A percentile compares a stretch with the other conserved stretches of the same genome.
Evolutionary conservation across 495 filamentous ascomycete genomes (phyloP).

Genomic region (Aspergillus campestris): DNA sequence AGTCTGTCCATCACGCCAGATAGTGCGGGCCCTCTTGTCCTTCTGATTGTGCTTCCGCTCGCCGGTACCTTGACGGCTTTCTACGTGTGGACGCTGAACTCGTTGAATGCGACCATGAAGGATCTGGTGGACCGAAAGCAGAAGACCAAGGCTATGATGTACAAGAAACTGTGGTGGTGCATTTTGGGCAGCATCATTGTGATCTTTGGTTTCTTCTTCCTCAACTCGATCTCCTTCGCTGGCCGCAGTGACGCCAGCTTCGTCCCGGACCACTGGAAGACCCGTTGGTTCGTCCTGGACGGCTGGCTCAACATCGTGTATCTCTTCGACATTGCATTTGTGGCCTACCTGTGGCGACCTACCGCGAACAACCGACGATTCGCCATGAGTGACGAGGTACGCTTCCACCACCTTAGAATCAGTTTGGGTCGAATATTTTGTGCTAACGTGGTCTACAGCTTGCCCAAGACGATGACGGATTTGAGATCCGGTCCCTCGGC

Average conservation of each 20-base stretch:
- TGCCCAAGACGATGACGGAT: constrained; percentile 96
- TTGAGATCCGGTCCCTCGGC: constrained; percentile 91
- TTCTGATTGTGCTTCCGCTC: constrained; percentile 89
- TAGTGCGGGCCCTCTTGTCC: constrained; percentile 70
- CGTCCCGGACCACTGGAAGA: constrained; percentile 92
- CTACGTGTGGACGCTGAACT: constrained; percentile 98
- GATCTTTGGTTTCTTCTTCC: constrained; percentile 92
- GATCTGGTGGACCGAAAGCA: constrained; percentile 91
- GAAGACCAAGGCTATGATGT: constrained; percentile 89
- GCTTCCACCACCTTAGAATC: neutral
- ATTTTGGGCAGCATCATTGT: constrained; percentile 86
- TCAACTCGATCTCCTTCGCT: constrained; percentile 91
- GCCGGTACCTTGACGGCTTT: constrained; percentile 91
- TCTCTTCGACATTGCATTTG: constrained; percentile 78
- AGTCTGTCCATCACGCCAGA: constrained; percentile 79
- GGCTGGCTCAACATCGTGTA: constrained; percentile 98
- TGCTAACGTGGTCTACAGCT: constrained; percentile 45
- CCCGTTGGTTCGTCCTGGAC: constrained; percentile 93
- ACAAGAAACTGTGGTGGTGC: constrained; percentile 98
- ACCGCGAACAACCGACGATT: constrained; percentile 96
- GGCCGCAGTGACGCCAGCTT: constrained; percentile 75
- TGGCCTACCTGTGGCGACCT: constrained; percentile 96
- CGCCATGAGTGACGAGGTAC: constrained; percentile 94
- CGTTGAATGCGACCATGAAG: constrained; percentile 88
- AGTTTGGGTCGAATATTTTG: neutral